Evolutionary conservation across 2,329 filamentous ascomycete species (phyloP).

Genomic region (Hymenoscyphus linearis): DNA sequence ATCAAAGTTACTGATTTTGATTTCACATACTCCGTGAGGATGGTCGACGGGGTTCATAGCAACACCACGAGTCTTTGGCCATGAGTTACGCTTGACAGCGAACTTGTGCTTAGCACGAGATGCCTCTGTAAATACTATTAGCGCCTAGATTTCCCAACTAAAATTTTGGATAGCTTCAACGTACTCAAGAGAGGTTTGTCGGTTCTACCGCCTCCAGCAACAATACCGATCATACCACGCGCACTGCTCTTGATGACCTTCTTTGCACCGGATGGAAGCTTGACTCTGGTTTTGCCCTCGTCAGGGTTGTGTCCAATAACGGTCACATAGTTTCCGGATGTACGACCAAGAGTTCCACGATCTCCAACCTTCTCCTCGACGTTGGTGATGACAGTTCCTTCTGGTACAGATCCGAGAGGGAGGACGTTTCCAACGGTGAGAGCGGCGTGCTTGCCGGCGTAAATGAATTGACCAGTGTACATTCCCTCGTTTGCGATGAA

Average conservation of each 20-base stretch:
- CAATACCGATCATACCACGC: conserved; percentile 99
- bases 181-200: conserved; percentile 97
- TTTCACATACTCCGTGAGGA: conserved; percentile 68
- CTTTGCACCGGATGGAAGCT: conserved; percentile 98
- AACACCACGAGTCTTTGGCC: conserved; percentile 99
- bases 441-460: conserved; percentile 97
- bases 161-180: conserved; percentile 33
- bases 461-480: conserved; percentile 99
- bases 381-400: conserved; percentile 99
- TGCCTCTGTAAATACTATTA: conserved; percentile 66
- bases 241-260: conserved; percentile 91
- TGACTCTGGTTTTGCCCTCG: conserved; percentile 99
- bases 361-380: conserved; percentile 99
- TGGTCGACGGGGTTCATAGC: conserved; percentile 99
- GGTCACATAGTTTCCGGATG: conserved; percentile 99
- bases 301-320: conserved; percentile 97
- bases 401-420: conserved; percentile 86
- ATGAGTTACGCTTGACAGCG: conserved; percentile 99
- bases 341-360: conserved; percentile 92
- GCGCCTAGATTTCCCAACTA: conserved; percentile 24
- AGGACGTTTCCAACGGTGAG: conserved; percentile 98
- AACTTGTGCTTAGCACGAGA: conserved; percentile 99
- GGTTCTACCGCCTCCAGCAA: conserved; percentile 98
- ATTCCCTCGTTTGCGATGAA: conserved; percentile 99
- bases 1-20: neutral